Conservation (phyloP, 257 asterid species). For the Lantana camara region DNA sequence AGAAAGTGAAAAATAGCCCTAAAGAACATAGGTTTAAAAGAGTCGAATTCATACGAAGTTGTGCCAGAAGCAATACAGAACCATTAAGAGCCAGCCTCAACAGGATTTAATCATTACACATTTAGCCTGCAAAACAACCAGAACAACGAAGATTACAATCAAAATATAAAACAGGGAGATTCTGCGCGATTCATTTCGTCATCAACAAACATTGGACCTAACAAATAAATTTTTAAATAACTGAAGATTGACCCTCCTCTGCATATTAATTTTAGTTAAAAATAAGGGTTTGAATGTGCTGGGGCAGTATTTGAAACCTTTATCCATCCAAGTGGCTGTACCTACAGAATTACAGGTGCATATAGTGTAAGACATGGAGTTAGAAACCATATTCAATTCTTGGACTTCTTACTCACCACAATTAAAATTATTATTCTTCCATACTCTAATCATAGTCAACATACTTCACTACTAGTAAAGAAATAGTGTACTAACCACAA, state of each 20-base stretch:
- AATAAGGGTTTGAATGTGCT: background rate
- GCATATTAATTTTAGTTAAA: background rate
- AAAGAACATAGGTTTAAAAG: constrained; percentile 14
- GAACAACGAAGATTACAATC: constrained; percentile 4
- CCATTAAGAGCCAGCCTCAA: constrained; percentile 22
- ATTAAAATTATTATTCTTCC: background rate
- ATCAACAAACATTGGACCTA: background rate
- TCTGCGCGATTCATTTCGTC: background rate
- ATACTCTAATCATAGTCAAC: background rate
- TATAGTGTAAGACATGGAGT: background rate
- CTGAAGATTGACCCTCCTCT: background rate
- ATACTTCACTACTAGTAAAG: background rate
- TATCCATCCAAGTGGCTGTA: background rate
- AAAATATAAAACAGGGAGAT: background rate
- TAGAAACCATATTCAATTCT: no score
- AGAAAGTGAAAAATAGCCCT: constrained; percentile 14
- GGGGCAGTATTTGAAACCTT: background rate
- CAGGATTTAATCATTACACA: background rate
- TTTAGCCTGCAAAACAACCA: constrained; percentile 32
- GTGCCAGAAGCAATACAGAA: constrained; percentile 11
- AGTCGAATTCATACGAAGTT: constrained; percentile 11
- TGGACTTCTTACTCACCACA: background rate
- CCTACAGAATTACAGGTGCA: background rate
- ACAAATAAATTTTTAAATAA: background rate
- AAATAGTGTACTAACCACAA: background rate